Percentiles rank a stretch among this genome's conserved stretches.
These are phyloP conservation scores for Tricholoma furcatifolium DNA, from an alignment of 768 basidiomycete genomes.

Conservation along the genomic window DNA sequence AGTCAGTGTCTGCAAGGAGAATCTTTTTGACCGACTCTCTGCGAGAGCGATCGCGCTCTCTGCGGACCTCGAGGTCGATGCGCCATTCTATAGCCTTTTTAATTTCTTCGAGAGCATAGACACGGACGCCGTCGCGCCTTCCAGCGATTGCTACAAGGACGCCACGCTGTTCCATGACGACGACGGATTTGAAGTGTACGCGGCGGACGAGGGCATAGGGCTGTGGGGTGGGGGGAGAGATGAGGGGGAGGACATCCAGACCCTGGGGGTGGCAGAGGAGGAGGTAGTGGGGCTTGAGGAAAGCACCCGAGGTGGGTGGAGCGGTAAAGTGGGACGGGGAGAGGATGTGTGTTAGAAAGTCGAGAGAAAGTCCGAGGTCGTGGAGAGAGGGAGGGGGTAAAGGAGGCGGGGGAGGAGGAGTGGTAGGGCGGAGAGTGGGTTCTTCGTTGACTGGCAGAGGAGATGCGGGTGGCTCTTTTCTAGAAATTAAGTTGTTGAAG, in stretches of 20 bases:
- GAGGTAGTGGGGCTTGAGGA: conserved; percentile 78
- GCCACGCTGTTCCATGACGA: conserved; percentile 90
- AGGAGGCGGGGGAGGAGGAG: conserved; percentile 60
- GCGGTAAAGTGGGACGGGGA: conserved; percentile 77
- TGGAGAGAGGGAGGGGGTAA: conserved; percentile 67
- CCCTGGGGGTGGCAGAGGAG: conserved; percentile 86
- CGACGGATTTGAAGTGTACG: conserved; percentile 82
- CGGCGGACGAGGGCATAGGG: conserved; percentile 83
- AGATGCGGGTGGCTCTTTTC: conserved; percentile 46
- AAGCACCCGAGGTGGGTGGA: conserved; percentile 76
- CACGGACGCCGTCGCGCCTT: conserved; percentile 80
- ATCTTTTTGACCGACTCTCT: conserved; percentile 65
- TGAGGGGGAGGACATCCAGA: conserved; percentile 78
- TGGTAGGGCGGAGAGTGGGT: conserved; percentile 53
- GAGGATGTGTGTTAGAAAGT: conserved; percentile 63
- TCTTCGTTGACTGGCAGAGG: conserved; percentile 35
- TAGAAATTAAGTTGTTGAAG: conserved; percentile 74
- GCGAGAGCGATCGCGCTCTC: conserved; percentile 72
- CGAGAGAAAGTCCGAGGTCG: conserved; percentile 75
- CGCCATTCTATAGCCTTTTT: conserved; percentile 88
- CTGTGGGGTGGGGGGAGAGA: conserved; percentile 69
- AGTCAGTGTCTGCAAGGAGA: conserved; percentile 30
- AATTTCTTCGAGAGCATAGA: conserved; percentile 86
- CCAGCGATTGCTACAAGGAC: conserved; percentile 91
- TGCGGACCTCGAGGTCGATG: conserved; percentile 72